Evolutionary conservation across 2,329 filamentous ascomycete species (phyloP).

Genomic region (Thelonectria rubi): DNA sequence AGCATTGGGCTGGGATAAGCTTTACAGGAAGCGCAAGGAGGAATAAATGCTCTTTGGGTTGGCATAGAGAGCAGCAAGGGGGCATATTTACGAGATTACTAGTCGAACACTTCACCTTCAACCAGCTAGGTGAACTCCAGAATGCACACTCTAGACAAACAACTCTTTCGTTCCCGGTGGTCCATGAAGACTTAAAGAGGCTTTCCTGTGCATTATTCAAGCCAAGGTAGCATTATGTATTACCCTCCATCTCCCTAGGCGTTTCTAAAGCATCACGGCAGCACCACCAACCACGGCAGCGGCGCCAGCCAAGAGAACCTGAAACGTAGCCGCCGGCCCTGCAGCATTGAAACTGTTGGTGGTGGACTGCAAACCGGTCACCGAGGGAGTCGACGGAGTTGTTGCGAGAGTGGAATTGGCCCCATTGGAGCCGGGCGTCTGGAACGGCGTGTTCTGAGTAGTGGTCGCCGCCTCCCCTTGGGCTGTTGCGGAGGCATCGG

Average conservation of each 20-base stretch:
- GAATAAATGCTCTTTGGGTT: no score
- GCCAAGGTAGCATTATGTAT: no score
- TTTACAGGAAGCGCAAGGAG: no score
- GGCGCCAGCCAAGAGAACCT: background rate
- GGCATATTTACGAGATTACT: no score
- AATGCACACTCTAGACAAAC: no score
- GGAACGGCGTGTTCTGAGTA: background rate
- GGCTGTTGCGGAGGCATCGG: background rate
- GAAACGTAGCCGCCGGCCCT: background rate
- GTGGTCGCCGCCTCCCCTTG: background rate
- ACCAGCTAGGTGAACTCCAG: no score
- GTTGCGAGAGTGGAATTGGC: background rate
- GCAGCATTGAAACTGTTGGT: background rate
- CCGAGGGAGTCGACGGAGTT: background rate
- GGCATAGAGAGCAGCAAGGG: no score
- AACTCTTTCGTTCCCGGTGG: no score
- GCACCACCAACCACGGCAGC: slow-evolving; percentile 3
- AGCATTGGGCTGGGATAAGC: background rate
- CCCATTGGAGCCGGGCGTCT: background rate
- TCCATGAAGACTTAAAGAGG: no score
- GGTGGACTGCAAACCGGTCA: background rate
- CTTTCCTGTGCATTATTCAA: no score
- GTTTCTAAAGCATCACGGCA: background rate
- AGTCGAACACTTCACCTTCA: no score
- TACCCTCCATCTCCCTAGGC: no score